Base-by-base conservation (phyloP, 2,329 filamentous ascomycete genomes). In the Blastomyces silverae region DNA sequence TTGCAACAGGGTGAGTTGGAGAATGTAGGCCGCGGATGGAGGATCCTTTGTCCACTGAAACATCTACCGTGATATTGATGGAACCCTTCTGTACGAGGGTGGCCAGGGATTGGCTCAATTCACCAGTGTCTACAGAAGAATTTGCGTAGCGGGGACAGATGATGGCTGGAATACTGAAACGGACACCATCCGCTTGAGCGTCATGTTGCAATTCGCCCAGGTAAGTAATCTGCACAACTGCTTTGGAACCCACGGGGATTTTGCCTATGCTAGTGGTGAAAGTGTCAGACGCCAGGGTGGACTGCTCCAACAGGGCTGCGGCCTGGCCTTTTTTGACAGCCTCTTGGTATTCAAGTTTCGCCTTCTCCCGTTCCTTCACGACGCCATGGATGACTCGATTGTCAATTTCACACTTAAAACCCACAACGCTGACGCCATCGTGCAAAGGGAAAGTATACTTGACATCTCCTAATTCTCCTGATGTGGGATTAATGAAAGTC, bases 171-270 rank as follows among this genome's bases (percentile, higher is more conserved):
- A 92, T 83, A 4, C 84, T 90, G 71, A 88, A 89, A 7, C 87
- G 83, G 34, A 89, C 79, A 6, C 87, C 87, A 70, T 91, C 86
- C 2, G 84, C 79, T 67, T 87, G 84, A 55, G 85, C 83, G 71
- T 91, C 88, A 68, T 90, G 86, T 76, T 89, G 89, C 63, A 91
- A 79, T 72, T 91, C 88, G 2, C 85, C 86, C 4, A 90, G 79
- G 67, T 89, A 90, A 0, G 80, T 84, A 64, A 91, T 84, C 13
- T 87, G 80, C 7, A 91, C 82, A 7, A 80, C 73, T 44, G 90
- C 77, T 44, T 79, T 81, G 20, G 83, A 81, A 0, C 80, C 80
- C 0, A 84, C 80, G 0, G 87, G 85, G 0, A 91, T 81, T 67
- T 90, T 90, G 11, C 88, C 88, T 0, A 92, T 77, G 0, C 82